phyloP scores from a whole-genome alignment of 2,329 filamentous ascomycete genomes.

The Botrytis pseudocinerea region DNA sequence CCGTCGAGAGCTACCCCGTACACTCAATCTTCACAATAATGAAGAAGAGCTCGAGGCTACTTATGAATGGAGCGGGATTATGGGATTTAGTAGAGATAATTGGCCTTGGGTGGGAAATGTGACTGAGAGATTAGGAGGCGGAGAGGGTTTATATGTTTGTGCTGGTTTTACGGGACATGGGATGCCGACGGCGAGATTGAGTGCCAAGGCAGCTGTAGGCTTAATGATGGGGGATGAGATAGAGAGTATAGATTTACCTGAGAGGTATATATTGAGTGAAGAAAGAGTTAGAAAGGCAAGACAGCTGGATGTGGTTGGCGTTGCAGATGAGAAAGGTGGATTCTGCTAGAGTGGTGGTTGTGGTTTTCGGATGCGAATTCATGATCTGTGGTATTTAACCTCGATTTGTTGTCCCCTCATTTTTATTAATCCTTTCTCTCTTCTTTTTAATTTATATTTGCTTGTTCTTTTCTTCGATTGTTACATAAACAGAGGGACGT shows the following conservation, averaged over 20 bases:
- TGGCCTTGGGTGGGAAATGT: constrained; percentile 71
- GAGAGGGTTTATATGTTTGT: constrained; percentile 60
- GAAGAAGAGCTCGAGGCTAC: constrained; percentile 49
- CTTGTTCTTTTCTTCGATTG: background rate
- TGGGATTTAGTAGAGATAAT: constrained; percentile 71
- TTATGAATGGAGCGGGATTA: constrained; percentile 72
- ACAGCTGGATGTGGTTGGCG: constrained; percentile 32
- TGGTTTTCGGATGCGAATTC: background rate
- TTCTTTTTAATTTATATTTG: background rate
- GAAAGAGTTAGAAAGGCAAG: constrained; percentile 34
- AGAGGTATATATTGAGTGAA: constrained; percentile 41
- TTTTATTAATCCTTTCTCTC: background rate
- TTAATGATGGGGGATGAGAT: constrained; percentile 53
- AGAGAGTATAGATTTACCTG: constrained; percentile 48
- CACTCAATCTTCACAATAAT: constrained; percentile 40
- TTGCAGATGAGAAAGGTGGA: constrained; percentile 33
- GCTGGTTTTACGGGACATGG: constrained; percentile 74
- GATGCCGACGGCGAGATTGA: constrained; percentile 72
- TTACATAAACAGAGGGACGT: background rate
- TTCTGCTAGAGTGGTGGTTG: background rate
- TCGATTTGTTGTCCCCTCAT: background rate
- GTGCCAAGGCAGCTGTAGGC: constrained; percentile 61
- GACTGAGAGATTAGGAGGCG: constrained; percentile 52
- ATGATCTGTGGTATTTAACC: background rate
- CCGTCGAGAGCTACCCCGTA: constrained; percentile 32